Percentiles rank a stretch among this genome's conserved stretches.
Conservation (phyloP, 495 filamentous ascomycete species). For the Aspergillus carlsbadensis region DNA sequence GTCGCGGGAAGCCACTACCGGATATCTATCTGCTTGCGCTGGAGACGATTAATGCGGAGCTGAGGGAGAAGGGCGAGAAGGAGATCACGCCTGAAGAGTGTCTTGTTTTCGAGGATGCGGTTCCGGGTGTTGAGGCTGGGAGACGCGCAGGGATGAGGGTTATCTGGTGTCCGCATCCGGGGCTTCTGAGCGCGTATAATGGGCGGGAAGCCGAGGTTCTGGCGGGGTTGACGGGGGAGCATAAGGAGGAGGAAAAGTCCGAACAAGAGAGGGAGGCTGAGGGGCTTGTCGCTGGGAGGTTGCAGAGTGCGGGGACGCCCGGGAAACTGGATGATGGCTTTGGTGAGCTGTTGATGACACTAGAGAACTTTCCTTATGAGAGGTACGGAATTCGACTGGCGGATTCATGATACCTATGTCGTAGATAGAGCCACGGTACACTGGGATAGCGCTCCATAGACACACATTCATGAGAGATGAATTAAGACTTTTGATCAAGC, state of each 20-base stretch:
- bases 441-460: too few species aligned
- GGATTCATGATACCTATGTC: not conserved
- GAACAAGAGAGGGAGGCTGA: slow-evolving; percentile 44
- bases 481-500: too few species aligned
- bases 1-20: slow-evolving; percentile 86
- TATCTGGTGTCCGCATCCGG: slow-evolving; percentile 86
- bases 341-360: slow-evolving; percentile 58
- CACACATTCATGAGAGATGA: too few species aligned
- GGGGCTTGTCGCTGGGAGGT: slow-evolving; percentile 41
- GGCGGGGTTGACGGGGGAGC: slow-evolving; percentile 73
- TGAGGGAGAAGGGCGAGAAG: slow-evolving; percentile 57
- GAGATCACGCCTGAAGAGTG: slow-evolving; percentile 83
- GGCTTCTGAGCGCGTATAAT: slow-evolving; percentile 68
- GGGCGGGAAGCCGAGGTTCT: slow-evolving; percentile 81
- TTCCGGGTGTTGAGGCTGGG: slow-evolving; percentile 89
- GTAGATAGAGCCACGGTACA: too few species aligned
- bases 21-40: slow-evolving; percentile 94
- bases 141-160: slow-evolving; percentile 93
- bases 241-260: slow-evolving; percentile 55
- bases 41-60: slow-evolving; percentile 73
- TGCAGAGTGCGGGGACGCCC: slow-evolving; percentile 42
- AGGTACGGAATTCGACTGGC: slow-evolving; percentile 60
- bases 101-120: slow-evolving; percentile 93
- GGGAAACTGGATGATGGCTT: slow-evolving; percentile 69
- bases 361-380: slow-evolving; percentile 73